Percentiles rank a stretch among this genome's conserved stretches.
Evolutionary conservation across 2,329 filamentous ascomycete species (phyloP).

Genomic region (Fusarium brachygibbosum): DNA sequence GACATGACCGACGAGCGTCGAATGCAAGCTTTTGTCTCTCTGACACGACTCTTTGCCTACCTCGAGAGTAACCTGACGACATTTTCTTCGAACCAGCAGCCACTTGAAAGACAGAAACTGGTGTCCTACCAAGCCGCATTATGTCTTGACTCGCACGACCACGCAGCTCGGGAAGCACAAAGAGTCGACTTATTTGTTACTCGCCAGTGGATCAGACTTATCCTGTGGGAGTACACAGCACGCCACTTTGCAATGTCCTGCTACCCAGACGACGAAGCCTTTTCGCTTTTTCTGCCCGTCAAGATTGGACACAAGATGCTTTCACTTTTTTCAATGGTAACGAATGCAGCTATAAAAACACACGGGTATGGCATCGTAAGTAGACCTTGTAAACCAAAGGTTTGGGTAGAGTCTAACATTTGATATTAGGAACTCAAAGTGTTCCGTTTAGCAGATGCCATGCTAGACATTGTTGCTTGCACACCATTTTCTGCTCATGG

Average conservation of each 20-base stretch:
- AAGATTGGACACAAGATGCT: conserved; percentile 48
- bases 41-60: conserved; percentile 46
- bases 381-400: background rate
- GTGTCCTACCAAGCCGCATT: conserved; percentile 43
- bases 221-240: conserved; percentile 49
- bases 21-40: conserved; percentile 41
- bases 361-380: conserved; percentile 49
- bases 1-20: conserved; percentile 30
- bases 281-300: conserved; percentile 47
- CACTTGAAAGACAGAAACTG: conserved; percentile 39
- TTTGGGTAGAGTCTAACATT: background rate
- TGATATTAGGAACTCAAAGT: conserved; percentile 47
- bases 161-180: conserved; percentile 43
- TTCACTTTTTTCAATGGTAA: conserved; percentile 43
- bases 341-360: conserved; percentile 39
- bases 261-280: conserved; percentile 43
- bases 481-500: conserved; percentile 33
- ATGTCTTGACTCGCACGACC: conserved; percentile 30
- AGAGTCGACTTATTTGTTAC: conserved; percentile 49
- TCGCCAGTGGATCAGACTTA: conserved; percentile 48
- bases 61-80: conserved; percentile 43
- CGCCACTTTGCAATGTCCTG: conserved; percentile 48
- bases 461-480: conserved; percentile 46
- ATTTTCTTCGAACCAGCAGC: conserved; percentile 29
- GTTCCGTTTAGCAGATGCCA: conserved; percentile 43